Evolutionary conservation across 1,284 basidiomycete species (phyloP).

Genomic region (Cutaneotrichosporon sp.): DNA sequence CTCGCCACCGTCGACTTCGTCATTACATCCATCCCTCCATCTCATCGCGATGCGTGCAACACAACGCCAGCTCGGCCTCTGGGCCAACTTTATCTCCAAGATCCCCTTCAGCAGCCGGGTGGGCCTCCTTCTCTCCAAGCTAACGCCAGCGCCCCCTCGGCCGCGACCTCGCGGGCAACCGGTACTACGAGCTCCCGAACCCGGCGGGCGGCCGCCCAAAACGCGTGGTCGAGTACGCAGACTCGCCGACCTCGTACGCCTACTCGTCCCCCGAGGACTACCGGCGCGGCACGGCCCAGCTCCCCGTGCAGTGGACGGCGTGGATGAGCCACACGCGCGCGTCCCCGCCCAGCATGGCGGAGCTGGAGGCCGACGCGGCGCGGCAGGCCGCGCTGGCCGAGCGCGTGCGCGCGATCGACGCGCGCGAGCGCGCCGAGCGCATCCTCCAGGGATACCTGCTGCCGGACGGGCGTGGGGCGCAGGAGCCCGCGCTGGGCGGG

Average conservation of each 20-base stretch:
- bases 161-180: constrained; percentile 33
- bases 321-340: constrained; percentile 43
- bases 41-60: neutral
- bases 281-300: constrained; percentile 31
- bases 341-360: constrained; percentile 37
- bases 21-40: too few species aligned
- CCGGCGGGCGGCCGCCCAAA: constrained; percentile 32
- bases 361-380: constrained; percentile 36
- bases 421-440: constrained; percentile 41
- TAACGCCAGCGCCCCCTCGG: constrained; percentile 22
- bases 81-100: neutral
- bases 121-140: neutral
- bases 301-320: constrained; percentile 44
- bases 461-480: constrained; percentile 27
- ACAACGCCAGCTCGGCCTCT: neutral
- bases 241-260: constrained; percentile 22
- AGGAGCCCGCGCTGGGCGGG: neutral
- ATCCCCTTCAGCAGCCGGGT: neutral
- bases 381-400: constrained; percentile 32
- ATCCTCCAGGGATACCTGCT: constrained; percentile 48
- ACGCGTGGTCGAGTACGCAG: constrained; percentile 37
- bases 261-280: constrained; percentile 25
- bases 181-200: constrained; percentile 36
- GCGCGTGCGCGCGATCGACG: constrained; percentile 40
- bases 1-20: neutral